Evolutionary conservation across 1,284 basidiomycete genomes (phyloP).

Genomic region (Marasmius oreades): DNA sequence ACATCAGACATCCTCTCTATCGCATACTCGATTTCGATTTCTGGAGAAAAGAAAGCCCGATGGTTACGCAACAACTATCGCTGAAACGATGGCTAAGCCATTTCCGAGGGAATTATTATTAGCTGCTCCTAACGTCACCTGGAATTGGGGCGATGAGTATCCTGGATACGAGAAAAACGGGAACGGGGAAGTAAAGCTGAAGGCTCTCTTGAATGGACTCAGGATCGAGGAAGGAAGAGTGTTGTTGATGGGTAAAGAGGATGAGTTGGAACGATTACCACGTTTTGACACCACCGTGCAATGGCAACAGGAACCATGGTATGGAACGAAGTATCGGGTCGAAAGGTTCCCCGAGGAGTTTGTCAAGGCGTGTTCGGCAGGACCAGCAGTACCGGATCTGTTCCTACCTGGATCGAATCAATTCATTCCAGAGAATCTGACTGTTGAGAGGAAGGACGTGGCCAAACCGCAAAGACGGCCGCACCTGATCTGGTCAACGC

Average conservation of each 20-base stretch:
- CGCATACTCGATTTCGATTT: constrained; percentile 82
- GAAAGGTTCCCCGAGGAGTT: constrained; percentile 67
- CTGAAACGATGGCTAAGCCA: constrained; percentile 78
- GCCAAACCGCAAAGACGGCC: constrained; percentile 73
- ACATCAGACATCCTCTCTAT: constrained; percentile 75
- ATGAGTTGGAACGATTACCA: constrained; percentile 56
- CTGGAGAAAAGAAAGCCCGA: constrained; percentile 83
- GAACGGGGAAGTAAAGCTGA: constrained; percentile 51
- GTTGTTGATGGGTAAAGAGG: constrained; percentile 73
- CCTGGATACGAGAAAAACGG: constrained; percentile 41
- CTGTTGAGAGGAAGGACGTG: constrained; percentile 73
- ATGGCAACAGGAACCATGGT: constrained; percentile 81
- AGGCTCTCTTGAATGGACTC: constrained; percentile 61
- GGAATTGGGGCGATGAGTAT: constrained; percentile 54
- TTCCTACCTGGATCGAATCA: constrained; percentile 83
- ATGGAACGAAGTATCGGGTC: constrained; percentile 81
- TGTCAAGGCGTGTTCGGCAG: constrained; percentile 34
- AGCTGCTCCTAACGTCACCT: constrained; percentile 69
- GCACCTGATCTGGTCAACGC: constrained; percentile 69
- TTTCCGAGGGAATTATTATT: constrained; percentile 80
- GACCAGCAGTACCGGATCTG: constrained; percentile 52
- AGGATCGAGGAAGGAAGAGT: constrained; percentile 65
- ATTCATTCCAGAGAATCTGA: constrained; percentile 87
- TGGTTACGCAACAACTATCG: constrained; percentile 76
- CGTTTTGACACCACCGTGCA: constrained; percentile 36